Percentiles rank a stretch among this genome's conserved stretches.
These are phyloP conservation scores for Acanthamoeba royreba DNA, from an alignment of 208 protist species.

Conservation along the genomic window DNA sequence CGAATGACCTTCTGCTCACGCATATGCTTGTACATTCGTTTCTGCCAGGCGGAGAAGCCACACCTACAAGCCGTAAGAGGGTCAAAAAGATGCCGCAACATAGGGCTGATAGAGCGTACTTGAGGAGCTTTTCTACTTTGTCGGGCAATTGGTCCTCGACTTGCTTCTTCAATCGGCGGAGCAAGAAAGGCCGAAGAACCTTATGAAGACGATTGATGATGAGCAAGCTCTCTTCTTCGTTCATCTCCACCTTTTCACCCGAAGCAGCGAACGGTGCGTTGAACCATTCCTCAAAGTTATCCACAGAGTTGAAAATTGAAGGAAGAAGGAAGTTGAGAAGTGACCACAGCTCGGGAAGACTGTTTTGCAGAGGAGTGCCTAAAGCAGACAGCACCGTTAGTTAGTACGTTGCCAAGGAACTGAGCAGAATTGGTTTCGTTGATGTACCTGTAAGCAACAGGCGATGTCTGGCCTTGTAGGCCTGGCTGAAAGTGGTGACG, in stretches of 20 bases:
- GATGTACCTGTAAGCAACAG: too few species aligned
- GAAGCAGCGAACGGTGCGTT: neutral
- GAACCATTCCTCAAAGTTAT: slow-evolving; percentile 92
- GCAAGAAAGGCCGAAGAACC: slow-evolving; percentile 95
- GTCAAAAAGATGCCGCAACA: too few species aligned
- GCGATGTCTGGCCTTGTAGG: slow-evolving; percentile 88
- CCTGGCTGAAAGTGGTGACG: too few species aligned
- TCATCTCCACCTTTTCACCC: slow-evolving; percentile 70
- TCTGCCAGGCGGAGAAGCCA: neutral
- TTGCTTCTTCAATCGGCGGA: slow-evolving; percentile 96
- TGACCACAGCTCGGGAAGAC: slow-evolving; percentile 98
- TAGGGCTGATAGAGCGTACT: too few species aligned
- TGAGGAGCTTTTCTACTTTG: slow-evolving; percentile 90
- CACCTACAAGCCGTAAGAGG: too few species aligned
- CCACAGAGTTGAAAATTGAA: slow-evolving; percentile 76
- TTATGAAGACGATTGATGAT: slow-evolving; percentile 92
- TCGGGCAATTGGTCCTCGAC: slow-evolving; percentile 95
- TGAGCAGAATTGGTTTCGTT: too few species aligned
- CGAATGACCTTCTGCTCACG: neutral
- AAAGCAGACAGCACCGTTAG: neutral
- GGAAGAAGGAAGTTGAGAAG: slow-evolving; percentile 97
- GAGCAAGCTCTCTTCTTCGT: too few species aligned
- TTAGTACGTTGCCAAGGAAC: slow-evolving; percentile 85
- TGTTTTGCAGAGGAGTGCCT: slow-evolving; percentile 93
- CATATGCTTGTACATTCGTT: neutral